Evolutionary conservation across 2,329 filamentous ascomycete species (phyloP), one percentile per base, ranked within the genome.

Genomic region (Bipolaris oryzae): DNA sequence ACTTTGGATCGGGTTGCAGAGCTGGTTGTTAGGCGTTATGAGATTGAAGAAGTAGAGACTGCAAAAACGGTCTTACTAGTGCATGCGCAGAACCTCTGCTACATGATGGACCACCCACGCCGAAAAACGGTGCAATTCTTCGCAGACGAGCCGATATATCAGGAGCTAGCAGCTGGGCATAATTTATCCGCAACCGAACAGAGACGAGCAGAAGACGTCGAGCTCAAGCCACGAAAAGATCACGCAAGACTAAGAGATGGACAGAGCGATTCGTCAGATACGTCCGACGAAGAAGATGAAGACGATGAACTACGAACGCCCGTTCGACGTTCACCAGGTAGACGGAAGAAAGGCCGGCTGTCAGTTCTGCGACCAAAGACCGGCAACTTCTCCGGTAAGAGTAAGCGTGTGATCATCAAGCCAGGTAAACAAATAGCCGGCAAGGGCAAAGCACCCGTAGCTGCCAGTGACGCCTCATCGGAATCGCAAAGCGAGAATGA

Each of bases 51-150:
- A 11, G 51, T 66, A 5, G 65, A 70, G 11, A 64, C 59, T 7
- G 76, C 76, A 6, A 65, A 57, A 16, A 68, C 74, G 21, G 70
- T 75, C 9, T 61, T 78, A 3, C 52, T 72, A 3, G 74, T 74
- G 11, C 75, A 77, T 49, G 75, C 73, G 11, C 53, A 64, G 18
- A 76, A 77, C 38, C 48, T 78, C 7, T 68, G 72, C 45, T 75
- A 74, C 39, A 76, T 76, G 66, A 78, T 78, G 67, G 67, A 72
- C 7, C 70, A 76, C 48, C 71, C 71, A 1, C 69, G 72, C 34
- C 66, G 71, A 25, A 71, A 72, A 44, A 68, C 54, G 21, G 54
- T 67, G 21, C 60, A 63, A 2, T 72, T 70, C 37, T 75, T 75
- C 34, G 59, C 61, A 4, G 58, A 67, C 5, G 73, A 74, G 41